Evolutionary conservation across 371 early-diverging fungal species (phyloP), one percentile per base, ranked within the genome.

Genomic region (Scutellospora calospora): DNA sequence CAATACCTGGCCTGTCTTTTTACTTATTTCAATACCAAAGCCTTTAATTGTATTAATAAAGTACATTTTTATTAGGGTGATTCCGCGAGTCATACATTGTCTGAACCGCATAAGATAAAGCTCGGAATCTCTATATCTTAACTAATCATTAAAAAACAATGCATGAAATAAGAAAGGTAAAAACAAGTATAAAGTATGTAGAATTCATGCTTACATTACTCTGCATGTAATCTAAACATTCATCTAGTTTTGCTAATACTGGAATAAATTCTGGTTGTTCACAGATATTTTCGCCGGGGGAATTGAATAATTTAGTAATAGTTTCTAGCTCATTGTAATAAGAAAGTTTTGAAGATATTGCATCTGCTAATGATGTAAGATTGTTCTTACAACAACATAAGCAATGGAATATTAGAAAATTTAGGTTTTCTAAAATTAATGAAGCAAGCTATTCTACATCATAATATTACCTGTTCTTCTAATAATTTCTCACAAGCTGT

Each of bases 31-130:
- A 8, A 87, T 84, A 1, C 89, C 89, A 45, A 96, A 81, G 16
- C 85, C 85, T 51, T 93, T 91, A 82, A 97, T 86, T 22, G 87
- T 86, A 22, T 87, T 89, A 25, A 94, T 91, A 41, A 94, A 91
- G 79, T 97, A 91, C 90, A 97, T 93, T 81, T 97, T 97, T 83
- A 98, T 94, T 18, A 97, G 85, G 8, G 97, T 93, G 86, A 97
- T 91, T 5, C 94, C 96, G 49, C 94, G 91, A 25, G 97, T 95
- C 89, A 97, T 91, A 84, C 97, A 96, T 83, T 96, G 96, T 29
- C 94, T 89, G 84, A 95, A 97, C 29, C 96, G 89, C 95, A 97
- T 95, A 33, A 92, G 87, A 83, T 96, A 97, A 49, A 97, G 88
- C 74, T 96, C 97, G 3, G 96, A 90, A 84, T 98, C 98, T 29